Conservation (phyloP, 192 early-diverging fungal genomes). For the Geranomyces michiganensis region DNA sequence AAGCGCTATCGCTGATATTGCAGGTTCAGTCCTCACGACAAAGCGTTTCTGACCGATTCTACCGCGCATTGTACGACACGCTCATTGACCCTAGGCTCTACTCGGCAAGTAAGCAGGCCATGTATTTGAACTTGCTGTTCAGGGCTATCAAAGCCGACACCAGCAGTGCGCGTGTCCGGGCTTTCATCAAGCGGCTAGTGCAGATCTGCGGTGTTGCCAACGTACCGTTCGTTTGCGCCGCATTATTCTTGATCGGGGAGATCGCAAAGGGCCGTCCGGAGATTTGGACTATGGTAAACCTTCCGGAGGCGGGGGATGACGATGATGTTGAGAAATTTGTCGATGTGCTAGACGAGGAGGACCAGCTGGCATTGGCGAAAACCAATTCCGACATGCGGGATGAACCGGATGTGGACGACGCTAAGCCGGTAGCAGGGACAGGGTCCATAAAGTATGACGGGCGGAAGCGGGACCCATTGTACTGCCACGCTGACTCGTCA, state of each 20-base stretch:
- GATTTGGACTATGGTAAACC: slow-evolving; percentile 63
- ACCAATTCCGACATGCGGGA: slow-evolving; percentile 15
- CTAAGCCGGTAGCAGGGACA: background rate
- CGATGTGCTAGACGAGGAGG: slow-evolving; percentile 53
- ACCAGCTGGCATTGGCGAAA: slow-evolving; percentile 31
- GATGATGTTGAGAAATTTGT: slow-evolving; percentile 63
- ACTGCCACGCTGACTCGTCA: slow-evolving; percentile 74
- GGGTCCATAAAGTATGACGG: slow-evolving; percentile 69
- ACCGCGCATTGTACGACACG: slow-evolving; percentile 87
- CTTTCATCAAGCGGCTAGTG: slow-evolving; percentile 89
- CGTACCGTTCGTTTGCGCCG: slow-evolving; percentile 83
- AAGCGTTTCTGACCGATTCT: slow-evolving; percentile 81
- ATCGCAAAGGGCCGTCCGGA: slow-evolving; percentile 60
- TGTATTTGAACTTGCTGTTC: slow-evolving; percentile 92
- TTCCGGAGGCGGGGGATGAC: slow-evolving; percentile 73
- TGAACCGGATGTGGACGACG: background rate
- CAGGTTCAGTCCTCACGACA: slow-evolving; percentile 63
- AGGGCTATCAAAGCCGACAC: slow-evolving; percentile 79
- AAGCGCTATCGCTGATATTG: slow-evolving; percentile 88
- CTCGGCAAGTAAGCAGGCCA: slow-evolving; percentile 81
- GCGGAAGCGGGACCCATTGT: slow-evolving; percentile 84
- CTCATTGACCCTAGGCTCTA: slow-evolving; percentile 80
- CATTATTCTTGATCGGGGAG: slow-evolving; percentile 80
- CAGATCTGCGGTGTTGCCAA: slow-evolving; percentile 69
- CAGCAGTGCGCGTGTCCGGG: slow-evolving; percentile 65